Evolutionary conservation across 1,139 yeast genomes (phyloP), one percentile per base, ranked within the genome.

Genomic region (Pichia sp.): DNA sequence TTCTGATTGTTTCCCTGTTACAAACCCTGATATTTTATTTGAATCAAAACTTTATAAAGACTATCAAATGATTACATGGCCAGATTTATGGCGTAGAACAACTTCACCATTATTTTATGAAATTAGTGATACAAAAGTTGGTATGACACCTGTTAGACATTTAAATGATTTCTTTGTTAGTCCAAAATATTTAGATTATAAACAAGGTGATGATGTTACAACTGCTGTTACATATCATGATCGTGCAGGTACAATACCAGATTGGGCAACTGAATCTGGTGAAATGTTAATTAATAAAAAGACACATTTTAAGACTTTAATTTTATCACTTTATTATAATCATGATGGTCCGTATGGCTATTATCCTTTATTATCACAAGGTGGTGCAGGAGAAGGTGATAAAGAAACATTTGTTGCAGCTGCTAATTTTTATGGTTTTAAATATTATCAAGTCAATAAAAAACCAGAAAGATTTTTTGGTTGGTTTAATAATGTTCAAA

Each of bases 31-130:
- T 54, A 56, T 59, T 30, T 61, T 78, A 10, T 70, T 79, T 48
- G 63, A 64, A 9, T 68, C 74, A 28, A 63, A 64, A 10, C 57
- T 74, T 10, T 76, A 46, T 43, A 20, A 54, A 33, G 47, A 50
- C n/a, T 49, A 52, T 42, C 46, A 52, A 20, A 51, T 61, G 56
- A 51, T 67, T 26, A 62, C 80, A 6, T 80, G 86, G 86, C 85
- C 86, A 6, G 86, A 80, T 57, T 79, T 75, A 53, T 80, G 86
- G 86, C 67, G 72, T 55, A 67, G 85, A 51, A 71, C 82, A 1
- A 73, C 76, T 2, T 74, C 80, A 3, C 85, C 85, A 3, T 61
- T 61, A 37, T 78, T 68, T 50, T 80, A 78, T 54, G 71, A 76
- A 26, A 68, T 78, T 42, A 73, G 80, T 4, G 76, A 72, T 4